Evolutionary conservation across 345 rosid genomes (phyloP).

Genomic region (Moricandia moricandioides): DNA sequence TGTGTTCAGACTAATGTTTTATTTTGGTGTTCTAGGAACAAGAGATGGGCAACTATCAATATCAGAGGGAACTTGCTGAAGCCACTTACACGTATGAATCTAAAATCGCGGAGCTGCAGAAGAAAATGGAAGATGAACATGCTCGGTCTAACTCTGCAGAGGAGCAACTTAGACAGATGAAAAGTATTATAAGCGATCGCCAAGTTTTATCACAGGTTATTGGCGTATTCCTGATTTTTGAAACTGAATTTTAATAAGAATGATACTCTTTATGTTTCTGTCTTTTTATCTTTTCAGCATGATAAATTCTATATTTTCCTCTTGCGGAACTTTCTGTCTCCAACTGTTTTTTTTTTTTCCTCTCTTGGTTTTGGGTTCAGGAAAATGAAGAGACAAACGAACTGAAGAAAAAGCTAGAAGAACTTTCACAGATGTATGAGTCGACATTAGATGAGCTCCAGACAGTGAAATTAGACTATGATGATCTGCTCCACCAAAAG

Average conservation of each 20-base stretch:
- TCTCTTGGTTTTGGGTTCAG: conserved; percentile 40
- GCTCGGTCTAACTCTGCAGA: conserved; percentile 43
- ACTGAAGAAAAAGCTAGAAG: conserved; percentile 48
- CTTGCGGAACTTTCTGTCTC: conserved; percentile 11
- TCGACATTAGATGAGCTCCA: conserved; percentile 52
- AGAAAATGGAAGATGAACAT: conserved; percentile 57
- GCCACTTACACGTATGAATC: conserved; percentile 65
- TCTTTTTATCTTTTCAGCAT: background rate
- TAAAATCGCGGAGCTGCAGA: conserved; percentile 56
- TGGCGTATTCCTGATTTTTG: conserved; percentile 23
- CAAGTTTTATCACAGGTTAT: conserved; percentile 58
- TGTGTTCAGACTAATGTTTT: conserved; percentile 5
- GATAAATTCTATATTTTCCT: conserved; percentile 12
- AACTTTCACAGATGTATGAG: conserved; percentile 48
- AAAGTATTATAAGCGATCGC: conserved; percentile 48
- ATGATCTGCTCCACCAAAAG: conserved; percentile 60
- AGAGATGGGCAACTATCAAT: conserved; percentile 51
- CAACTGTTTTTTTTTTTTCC: background rate
- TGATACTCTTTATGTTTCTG: conserved; percentile 12
- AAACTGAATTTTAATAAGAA: conserved; percentile 3
- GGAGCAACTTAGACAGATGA: conserved; percentile 53
- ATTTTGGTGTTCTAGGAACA: conserved; percentile 50
- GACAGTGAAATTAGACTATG: conserved; percentile 54
- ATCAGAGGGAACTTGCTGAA: conserved; percentile 70
- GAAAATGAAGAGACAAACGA: conserved; percentile 50